Base-by-base conservation (phyloP, 1,284 basidiomycete species). In the Naganishia sp. region DNA sequence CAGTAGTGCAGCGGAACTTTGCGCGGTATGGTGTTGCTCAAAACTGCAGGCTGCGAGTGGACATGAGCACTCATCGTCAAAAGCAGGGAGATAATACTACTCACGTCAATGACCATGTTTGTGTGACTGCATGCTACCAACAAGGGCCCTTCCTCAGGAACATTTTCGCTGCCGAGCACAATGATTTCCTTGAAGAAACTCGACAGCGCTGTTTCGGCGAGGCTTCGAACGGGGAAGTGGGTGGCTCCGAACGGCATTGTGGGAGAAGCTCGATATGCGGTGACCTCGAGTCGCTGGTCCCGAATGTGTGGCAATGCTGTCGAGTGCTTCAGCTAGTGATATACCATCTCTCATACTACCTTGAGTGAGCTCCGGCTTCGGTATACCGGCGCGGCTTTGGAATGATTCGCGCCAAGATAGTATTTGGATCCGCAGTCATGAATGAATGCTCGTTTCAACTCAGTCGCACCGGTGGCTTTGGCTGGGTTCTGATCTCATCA, bases 81-180 rank as follows among this genome's bases (percentile, higher is more conserved):
- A 54, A 68, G 28, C 53, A 60, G 6, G 6, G 42, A 17, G 49
- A 6, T 15, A 43, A n/a, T 51, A 21, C 5, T 21, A 83, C 89
- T 76, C 77, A 94, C 92, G 89, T 94, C 92, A 41, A 94, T 84
- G 83, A 92, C 92, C 91, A 94, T 94, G 76, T 93, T 94, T 73
- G 91, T 88, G 77, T 94, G 92, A 6, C 90, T 92, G 63, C 90
- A 89, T 23, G 89, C 87, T 66, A 63, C 91, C 73, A 96, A 90
- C 72, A 94, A 86, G 28, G 92, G 92, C 0, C 91, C 92, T 68
- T 89, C 83, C 69, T 76, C 79, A 5, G 93, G 92, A 9, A 96
- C 90, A 75, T 94, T 88, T 77, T 94, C 90, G 61, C 84, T 86
- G 60, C 89, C 90, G 71, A 94, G 85, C 58, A 94, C 86, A 72